phyloP scores from a whole-genome alignment of 2,329 filamentous ascomycete species.

The Chaetomium olivaceum region DNA sequence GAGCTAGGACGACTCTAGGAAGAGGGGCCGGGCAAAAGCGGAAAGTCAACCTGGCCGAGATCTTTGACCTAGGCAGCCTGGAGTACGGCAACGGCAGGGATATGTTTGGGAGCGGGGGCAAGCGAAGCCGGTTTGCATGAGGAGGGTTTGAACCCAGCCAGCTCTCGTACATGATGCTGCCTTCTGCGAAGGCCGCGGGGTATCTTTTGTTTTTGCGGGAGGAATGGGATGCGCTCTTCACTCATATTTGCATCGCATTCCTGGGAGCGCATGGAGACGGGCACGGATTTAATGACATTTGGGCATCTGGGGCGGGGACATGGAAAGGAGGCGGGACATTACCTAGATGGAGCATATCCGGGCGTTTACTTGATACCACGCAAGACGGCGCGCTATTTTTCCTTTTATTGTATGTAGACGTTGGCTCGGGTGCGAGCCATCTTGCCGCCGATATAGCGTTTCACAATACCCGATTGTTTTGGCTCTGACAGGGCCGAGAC shows the following conservation, averaged over 20 bases:
- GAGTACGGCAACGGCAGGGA: constrained; percentile 60
- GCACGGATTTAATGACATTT: constrained; percentile 14
- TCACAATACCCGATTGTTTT: background rate
- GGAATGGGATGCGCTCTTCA: constrained; percentile 15
- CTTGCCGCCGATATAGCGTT: background rate
- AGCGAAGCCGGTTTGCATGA: constrained; percentile 53
- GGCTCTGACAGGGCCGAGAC: background rate
- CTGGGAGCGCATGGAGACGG: constrained; percentile 23
- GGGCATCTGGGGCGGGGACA: constrained; percentile 5
- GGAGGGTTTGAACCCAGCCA: background rate
- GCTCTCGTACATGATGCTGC: background rate
- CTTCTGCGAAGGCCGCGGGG: background rate
- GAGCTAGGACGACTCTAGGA: constrained; percentile 46
- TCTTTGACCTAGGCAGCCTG: constrained; percentile 70
- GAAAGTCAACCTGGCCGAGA: constrained; percentile 70
- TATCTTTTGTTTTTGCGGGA: constrained; percentile 12
- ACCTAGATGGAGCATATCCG: constrained; percentile 28
- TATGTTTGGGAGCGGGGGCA: constrained; percentile 50
- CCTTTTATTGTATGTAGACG: constrained; percentile 18
- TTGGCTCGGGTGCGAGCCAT: background rate
- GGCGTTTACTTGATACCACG: constrained; percentile 26
- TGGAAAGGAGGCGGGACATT: constrained; percentile 18
- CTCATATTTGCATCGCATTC: constrained; percentile 17
- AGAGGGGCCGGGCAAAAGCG: constrained; percentile 71
- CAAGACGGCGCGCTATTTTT: constrained; percentile 16